Base-by-base conservation (phyloP, 2,329 filamentous ascomycete genomes). In the Aspergillus hiratsukae region DNA sequence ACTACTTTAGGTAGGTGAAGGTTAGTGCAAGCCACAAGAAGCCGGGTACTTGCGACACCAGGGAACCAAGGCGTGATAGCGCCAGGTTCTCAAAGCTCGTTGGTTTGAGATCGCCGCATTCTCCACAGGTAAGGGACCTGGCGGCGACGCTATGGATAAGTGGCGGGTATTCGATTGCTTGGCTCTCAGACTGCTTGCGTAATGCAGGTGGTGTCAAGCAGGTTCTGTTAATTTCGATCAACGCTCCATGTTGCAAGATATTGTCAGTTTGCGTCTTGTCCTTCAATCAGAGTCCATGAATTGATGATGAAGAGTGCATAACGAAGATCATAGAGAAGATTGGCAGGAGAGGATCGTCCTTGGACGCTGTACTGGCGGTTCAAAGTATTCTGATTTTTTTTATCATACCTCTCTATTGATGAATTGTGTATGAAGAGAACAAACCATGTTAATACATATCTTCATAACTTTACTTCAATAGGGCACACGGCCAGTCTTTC, bases 81-180 rank as follows among this genome's bases (percentile, higher is more conserved):
- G 66, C 64, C 57, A 68, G 61, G 61, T 37, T 49, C 54, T 63
- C 60, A 62, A 61, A 37, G 14, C 31, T 63, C 61, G 62, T 62
- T 31, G 29, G 54, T 56, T 43, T 49, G 43, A 62, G 70, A 72
- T 73, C 69, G 70, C 64, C 69, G 67, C 67, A 69, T 70, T 69
- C 69, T 59, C 70, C 71, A 72, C 71, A 60, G 54, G 64, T 64
- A 71, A 71, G 69, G 70, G 69, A 72, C 69, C 61, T 62, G 55
- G 61, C 61, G 55, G 61, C 54, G 55, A 55, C 63, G 62, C 63
- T 66, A 66, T 69, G 66, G 65, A 65, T 65, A 69, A 68, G 62
- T 66, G 61, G 65, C 63, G 64, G 66, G 64, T 64, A 64, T 59
- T 41, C 48, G 64, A 68, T 66, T 65, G 63, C 70, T 62, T 64